Conservation (phyloP, 441 rosid species). For the Sinapis alba region DNA sequence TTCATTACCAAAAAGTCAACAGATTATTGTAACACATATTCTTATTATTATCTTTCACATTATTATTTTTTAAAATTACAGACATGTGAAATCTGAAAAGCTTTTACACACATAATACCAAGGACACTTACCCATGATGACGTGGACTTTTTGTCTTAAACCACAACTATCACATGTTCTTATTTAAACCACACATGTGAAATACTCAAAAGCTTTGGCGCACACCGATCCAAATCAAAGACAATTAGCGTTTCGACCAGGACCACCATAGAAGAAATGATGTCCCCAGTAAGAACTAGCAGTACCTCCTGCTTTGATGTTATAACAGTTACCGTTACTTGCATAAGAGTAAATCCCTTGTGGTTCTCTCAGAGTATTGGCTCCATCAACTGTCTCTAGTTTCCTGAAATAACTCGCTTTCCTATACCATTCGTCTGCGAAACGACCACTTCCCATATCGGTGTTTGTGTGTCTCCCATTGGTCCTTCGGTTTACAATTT, state of each 20-base stretch:
- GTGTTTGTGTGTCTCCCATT: slow-evolving; percentile 49
- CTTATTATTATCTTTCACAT: not conserved
- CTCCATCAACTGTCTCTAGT: slow-evolving; percentile 45
- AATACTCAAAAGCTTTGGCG: not conserved
- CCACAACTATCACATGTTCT: not conserved
- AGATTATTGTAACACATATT: not conserved
- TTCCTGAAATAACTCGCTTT: slow-evolving; percentile 35
- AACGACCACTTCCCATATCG: slow-evolving; percentile 51
- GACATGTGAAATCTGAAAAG: not conserved
- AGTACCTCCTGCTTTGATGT: slow-evolving; percentile 39
- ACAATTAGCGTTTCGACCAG: slow-evolving; percentile 55
- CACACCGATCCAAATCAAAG: slow-evolving; percentile 36
- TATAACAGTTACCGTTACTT: slow-evolving; percentile 31
- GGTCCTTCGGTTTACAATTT: slow-evolving; percentile 42
- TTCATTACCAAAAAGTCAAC: too few species aligned
- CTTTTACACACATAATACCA: not conserved
- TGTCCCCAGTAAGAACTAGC: slow-evolving; percentile 47
- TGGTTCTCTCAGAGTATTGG: slow-evolving; percentile 52
- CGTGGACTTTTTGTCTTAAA: not conserved
- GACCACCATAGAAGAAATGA: slow-evolving; percentile 65
- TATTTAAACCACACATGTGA: not conserved
- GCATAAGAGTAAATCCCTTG: slow-evolving; percentile 31
- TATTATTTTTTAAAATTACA: not conserved
- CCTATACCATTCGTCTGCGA: slow-evolving; percentile 25
- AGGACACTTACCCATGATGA: not conserved